A percentile compares a stretch with the other conserved stretches of the same genome.
phyloP scores from a whole-genome alignment of 495 filamentous ascomycete species.

The Lindgomyces ingoldianus region DNA sequence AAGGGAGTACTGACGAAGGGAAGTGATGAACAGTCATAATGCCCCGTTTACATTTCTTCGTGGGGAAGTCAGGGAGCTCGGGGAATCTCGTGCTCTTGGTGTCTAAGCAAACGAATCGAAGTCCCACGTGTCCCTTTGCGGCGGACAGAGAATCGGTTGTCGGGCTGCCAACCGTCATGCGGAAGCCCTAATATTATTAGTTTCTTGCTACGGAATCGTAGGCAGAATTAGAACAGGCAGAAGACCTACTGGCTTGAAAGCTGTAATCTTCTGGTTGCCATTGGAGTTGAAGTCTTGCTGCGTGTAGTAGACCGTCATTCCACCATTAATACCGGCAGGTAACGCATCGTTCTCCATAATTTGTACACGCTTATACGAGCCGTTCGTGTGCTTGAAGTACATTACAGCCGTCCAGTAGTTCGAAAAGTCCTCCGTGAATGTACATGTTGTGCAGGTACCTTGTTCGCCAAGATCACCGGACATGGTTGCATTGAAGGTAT shows the following conservation, averaged over 20 bases:
- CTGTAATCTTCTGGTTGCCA: constrained; percentile 50
- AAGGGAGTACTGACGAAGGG: constrained; percentile 52
- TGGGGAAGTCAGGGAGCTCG: constrained; percentile 53
- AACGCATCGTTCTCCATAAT: constrained; percentile 50
- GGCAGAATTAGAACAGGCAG: not conserved
- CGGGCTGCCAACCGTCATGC: constrained; percentile 56
- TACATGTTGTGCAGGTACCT: constrained; percentile 46
- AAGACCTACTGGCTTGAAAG: constrained; percentile 49
- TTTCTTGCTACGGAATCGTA: not conserved
- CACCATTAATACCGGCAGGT: constrained; percentile 52
- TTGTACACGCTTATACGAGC: constrained; percentile 51
- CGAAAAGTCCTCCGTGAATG: constrained; percentile 49
- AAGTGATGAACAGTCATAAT: constrained; percentile 58
- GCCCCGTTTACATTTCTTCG: constrained; percentile 48
- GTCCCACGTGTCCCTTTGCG: constrained; percentile 42
- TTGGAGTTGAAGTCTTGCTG: constrained; percentile 49
- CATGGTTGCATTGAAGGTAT: constrained; percentile 23
- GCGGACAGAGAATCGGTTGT: constrained; percentile 36
- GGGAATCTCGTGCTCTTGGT: constrained; percentile 47
- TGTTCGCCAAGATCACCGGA: constrained; percentile 38
- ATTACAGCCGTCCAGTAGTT: constrained; percentile 48
- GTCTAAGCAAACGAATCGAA: constrained; percentile 53
- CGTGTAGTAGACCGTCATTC: constrained; percentile 55
- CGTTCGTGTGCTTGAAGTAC: constrained; percentile 55
- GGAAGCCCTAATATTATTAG: constrained; percentile 50